Evolutionary conservation across 768 basidiomycete genomes (phyloP).

Genomic region (Pulveroboletus sp.): DNA sequence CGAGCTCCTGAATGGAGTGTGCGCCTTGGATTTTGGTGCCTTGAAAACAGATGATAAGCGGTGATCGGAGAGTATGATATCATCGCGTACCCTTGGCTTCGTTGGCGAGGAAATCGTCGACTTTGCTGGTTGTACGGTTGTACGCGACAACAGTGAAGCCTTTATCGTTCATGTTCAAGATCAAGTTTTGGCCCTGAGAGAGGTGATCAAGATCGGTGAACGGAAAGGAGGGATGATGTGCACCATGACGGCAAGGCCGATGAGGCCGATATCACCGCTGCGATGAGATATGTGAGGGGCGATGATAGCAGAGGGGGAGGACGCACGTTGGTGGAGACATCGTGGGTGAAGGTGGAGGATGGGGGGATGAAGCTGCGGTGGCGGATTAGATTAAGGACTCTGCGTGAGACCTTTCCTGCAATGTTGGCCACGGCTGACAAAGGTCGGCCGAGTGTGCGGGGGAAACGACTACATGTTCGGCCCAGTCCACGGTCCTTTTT

Average conservation of each 20-base stretch:
- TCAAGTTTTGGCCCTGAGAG: conserved; percentile 87
- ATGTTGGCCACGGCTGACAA: conserved; percentile 21
- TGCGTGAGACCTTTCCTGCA: neutral
- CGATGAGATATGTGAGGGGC: conserved; percentile 20
- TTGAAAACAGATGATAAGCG: conserved; percentile 33
- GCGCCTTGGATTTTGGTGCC: conserved; percentile 96
- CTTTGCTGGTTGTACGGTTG: conserved; percentile 96
- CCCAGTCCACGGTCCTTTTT: neutral
- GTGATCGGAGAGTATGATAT: conserved; percentile 23
- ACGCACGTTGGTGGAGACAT: conserved; percentile 53
- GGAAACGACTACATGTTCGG: too few species aligned
- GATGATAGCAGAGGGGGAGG: neutral
- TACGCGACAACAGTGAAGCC: conserved; percentile 96
- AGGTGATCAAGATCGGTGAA: conserved; percentile 4
- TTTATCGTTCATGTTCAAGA: conserved; percentile 99
- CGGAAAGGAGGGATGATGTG: conserved; percentile 20
- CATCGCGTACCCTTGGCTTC: conserved; percentile 86
- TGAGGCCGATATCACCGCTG: conserved; percentile 97
- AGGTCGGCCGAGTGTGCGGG: too few species aligned
- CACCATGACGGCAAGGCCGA: conserved; percentile 99
- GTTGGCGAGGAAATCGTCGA: conserved; percentile 91
- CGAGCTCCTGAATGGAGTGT: conserved; percentile 88
- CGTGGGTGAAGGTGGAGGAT: conserved; percentile 30
- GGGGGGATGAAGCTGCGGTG: conserved; percentile 16
- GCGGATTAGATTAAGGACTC: conserved; percentile 27